A percentile compares a stretch with the other conserved stretches of the same genome.
Conservation (phyloP, 2,329 filamentous ascomycete genomes). For the Colletotrichum sp. region DNA sequence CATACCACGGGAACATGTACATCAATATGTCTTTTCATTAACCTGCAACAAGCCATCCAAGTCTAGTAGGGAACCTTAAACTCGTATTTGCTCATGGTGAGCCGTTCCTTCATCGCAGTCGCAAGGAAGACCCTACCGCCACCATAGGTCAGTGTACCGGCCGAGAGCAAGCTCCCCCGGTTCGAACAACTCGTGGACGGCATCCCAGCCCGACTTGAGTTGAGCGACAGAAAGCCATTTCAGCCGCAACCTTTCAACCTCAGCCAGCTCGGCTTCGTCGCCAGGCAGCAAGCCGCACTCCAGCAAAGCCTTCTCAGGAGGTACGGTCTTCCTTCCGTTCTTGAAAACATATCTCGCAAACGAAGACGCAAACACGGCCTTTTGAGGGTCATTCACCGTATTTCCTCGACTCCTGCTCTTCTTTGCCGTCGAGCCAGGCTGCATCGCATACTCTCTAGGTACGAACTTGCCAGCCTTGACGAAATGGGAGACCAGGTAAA, state of each 20-base stretch:
- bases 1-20: not conserved
- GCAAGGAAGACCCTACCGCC: not conserved
- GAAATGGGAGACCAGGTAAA: constrained; percentile 78
- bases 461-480: constrained; percentile 64
- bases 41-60: not conserved
- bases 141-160: constrained; percentile 1
- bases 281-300: constrained; percentile 76
- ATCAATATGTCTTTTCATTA: not conserved
- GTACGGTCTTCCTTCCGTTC: constrained; percentile 79
- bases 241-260: not conserved
- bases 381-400: constrained; percentile 50
- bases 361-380: constrained; percentile 72
- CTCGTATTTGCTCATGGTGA: not conserved
- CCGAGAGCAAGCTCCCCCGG: not conserved
- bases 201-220: constrained; percentile 2
- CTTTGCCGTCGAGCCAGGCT: constrained; percentile 7
- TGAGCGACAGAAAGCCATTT: not conserved
- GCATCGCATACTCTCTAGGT: constrained; percentile 54
- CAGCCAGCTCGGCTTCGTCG: not conserved
- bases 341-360: constrained; percentile 85
- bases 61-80: not conserved
- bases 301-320: constrained; percentile 76
- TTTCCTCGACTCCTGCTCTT: not conserved
- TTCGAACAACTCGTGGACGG: not conserved
- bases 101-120: not conserved